Evolutionary conservation across 768 basidiomycete genomes (phyloP), one percentile per base, ranked within the genome.

Genomic region (Lactarius akahatsu): DNA sequence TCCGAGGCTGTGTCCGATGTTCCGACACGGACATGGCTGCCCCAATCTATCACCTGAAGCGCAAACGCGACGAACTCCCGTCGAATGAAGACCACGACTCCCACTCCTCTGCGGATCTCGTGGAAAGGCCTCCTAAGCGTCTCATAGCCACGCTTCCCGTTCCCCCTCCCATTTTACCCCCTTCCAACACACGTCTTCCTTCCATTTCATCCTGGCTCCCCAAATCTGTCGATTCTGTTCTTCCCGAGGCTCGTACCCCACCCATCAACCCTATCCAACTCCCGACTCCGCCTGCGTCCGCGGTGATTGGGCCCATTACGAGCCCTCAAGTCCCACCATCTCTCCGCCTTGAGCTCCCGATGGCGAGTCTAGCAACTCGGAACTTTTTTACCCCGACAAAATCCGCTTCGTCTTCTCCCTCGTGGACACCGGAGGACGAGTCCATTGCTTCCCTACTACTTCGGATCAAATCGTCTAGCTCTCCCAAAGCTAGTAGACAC

Each of bases 371-470:
- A 38, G 36, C 59, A 15, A 2, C 45, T 36, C 58, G 59, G 36
- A 56, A 32, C 38, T 2, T 13, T 8, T 38, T 59, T 4, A 1
- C 34, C 45, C 30, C 52, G 13, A 7, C 63, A 8, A 40, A 65
- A 38, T 40, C 61, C 3, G 8, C 59, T 30, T 41, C 59, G 7
- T 34, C 63, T 13, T 69, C 70, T 26, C 68, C 68, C 8, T 57
- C 70, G 28, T 71, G 70, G 70, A 69, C 70, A 34, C 68, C 68
- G 4, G 70, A 71, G 56, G 70, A 71, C 15, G 70, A 71, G 55
- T 69, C 68, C 2, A 36, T 61, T 16, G 70, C 70, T 9, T 69
- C 68, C 5, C 52, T 71, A n/a, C 65, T 71, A 41, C 68, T 71
- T 55, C 65, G 65, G 59, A 69, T 71, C 59, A 65, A 62, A 59